Evolutionary conservation across 2,329 filamentous ascomycete genomes (phyloP), one percentile per base, ranked within the genome.

Genomic region (Beauveria scarabaeidicola): DNA sequence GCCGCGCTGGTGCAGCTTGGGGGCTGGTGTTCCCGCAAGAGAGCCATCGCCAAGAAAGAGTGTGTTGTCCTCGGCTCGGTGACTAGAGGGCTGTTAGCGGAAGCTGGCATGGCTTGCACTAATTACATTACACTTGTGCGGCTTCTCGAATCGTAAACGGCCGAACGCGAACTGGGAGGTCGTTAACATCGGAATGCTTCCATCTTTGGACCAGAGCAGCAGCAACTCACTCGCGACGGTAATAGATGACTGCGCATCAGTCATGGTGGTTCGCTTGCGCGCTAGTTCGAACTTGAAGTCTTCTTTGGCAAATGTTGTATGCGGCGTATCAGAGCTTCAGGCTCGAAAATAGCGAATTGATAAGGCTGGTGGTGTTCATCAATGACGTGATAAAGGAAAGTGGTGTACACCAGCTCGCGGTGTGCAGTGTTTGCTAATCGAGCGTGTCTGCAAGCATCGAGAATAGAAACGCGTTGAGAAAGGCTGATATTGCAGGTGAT

Each of bases 31-130:
- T 50, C 85, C 89, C n/a, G 94, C 94, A 60, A 99, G 81, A 19
- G 93, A 97, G 61, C 94, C 94, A 72, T 99, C 94, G 62, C 94
- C 94, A n/a, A 99, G 83, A 71, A 99, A 99, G 41, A 96, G 74
- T 5, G 90, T 91, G 58, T 87, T 86, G 73, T 97, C 93, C 67
- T 99, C 93, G 68, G 75, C 82, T 70, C 81, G 84, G 55, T 85
- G 80, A 66, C 82, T 85, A 64, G 13, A 1, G 5, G 10, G 27
- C 48, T 3, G 51, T 60, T 69, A 62, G 38, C 41, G 5, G n/a
- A 23, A 54, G 52, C 44, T n/a, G 36, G 27, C 5, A 36, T n/a
- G 23, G 41, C 27, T 63, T 27, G 58, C 25, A 9, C 10, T 19
- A 52, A 15, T 9, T 52, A 51, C 67, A 80, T 60, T 78, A 88